Evolutionary conservation across 257 asterid genomes (phyloP).

Genomic region (Solanum bukasovii): DNA sequence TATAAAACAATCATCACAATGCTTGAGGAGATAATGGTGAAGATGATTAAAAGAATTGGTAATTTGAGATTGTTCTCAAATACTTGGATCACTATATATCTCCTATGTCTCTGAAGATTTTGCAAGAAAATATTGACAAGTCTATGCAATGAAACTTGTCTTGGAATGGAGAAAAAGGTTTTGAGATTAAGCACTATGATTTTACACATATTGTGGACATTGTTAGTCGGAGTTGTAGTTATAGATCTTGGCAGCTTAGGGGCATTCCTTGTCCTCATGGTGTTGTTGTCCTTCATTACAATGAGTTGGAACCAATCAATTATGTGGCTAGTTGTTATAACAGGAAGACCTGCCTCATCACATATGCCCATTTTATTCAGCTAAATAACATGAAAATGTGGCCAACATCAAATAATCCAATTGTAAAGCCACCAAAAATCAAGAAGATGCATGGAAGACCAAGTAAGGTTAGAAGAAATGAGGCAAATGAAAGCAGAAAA

Average conservation of each 20-base stretch:
- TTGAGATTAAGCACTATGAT: background rate
- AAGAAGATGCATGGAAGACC: background rate
- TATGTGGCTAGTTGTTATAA: background rate
- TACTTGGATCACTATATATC: background rate
- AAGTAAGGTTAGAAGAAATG: background rate
- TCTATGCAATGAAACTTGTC: background rate
- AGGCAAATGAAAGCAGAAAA: too few relatives aligned
- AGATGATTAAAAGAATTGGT: too few relatives aligned
- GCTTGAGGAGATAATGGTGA: too few relatives aligned
- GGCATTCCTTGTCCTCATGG: background rate
- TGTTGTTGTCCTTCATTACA: background rate
- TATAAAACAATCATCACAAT: too few relatives aligned
- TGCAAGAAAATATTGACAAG: background rate
- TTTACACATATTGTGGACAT: background rate
- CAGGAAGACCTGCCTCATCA: background rate
- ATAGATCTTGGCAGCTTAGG: background rate
- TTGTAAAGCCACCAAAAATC: background rate
- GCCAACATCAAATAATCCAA: background rate
- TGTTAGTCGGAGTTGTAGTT: background rate
- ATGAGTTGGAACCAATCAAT: background rate
- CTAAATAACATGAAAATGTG: background rate
- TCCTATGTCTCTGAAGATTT: background rate
- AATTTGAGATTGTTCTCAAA: too few relatives aligned
- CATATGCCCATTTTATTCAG: background rate
- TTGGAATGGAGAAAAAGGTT: background rate